phyloP scores from a whole-genome alignment of 768 basidiomycete genomes.

The Phylloporus arenicola region DNA sequence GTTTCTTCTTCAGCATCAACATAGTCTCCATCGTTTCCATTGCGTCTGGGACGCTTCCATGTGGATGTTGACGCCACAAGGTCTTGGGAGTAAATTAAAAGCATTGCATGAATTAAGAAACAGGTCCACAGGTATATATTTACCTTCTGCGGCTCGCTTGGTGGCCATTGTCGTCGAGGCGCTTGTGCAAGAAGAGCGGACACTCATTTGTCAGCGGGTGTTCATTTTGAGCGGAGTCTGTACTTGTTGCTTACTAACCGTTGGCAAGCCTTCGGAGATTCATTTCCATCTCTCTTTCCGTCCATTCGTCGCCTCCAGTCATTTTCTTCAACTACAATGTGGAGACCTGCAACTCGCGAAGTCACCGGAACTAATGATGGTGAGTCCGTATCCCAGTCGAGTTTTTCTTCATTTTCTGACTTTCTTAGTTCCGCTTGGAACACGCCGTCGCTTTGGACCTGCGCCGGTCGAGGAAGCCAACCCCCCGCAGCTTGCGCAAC shows the following conservation, averaged over 20 bases:
- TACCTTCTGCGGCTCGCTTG: slow-evolving; percentile 40
- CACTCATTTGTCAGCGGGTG: slow-evolving; percentile 21
- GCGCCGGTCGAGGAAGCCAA: slow-evolving; percentile 75
- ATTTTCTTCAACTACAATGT: slow-evolving; percentile 53
- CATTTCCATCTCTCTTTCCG: slow-evolving; percentile 24
- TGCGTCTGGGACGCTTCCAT: slow-evolving; percentile 38
- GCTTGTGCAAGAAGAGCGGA: no score
- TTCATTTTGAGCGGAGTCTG: slow-evolving; percentile 32
- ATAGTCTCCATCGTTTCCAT: slow-evolving; percentile 52
- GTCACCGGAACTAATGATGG: slow-evolving; percentile 93
- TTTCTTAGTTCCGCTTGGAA: slow-evolving; percentile 67
- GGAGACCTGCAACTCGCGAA: slow-evolving; percentile 84
- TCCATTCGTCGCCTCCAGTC: slow-evolving; percentile 10
- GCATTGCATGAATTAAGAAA: neutral
- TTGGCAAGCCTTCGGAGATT: slow-evolving; percentile 28
- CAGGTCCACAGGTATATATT: neutral
- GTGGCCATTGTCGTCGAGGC: slow-evolving; percentile 27
- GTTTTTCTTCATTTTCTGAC: slow-evolving; percentile 10
- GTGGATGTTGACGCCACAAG: slow-evolving; percentile 20
- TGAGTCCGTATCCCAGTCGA: slow-evolving; percentile 32
- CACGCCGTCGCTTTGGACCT: slow-evolving; percentile 87
- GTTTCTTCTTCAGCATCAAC: slow-evolving; percentile 56
- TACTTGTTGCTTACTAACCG: slow-evolving; percentile 15
- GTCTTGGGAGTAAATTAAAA: slow-evolving; percentile 13
- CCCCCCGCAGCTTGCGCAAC: slow-evolving; percentile 82